Evolutionary conservation across 2,329 filamentous ascomycete species (phyloP).

Genomic region (Aspergillus ibericus): DNA sequence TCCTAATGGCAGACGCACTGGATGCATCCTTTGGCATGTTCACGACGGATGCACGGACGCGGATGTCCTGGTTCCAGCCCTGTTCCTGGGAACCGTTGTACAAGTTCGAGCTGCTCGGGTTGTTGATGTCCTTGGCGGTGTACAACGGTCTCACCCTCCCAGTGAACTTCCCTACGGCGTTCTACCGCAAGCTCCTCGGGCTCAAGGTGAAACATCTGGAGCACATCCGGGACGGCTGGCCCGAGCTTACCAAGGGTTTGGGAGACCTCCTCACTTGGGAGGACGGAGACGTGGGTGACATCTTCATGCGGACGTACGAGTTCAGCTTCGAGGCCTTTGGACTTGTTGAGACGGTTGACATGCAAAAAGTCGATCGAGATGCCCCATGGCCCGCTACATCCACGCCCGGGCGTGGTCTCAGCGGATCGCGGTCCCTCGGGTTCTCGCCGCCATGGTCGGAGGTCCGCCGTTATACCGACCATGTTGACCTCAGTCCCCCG

Average conservation of each 20-base stretch:
- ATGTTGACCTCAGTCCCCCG: conserved; percentile 19
- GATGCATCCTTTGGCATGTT: conserved; percentile 76
- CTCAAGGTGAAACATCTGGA: conserved; percentile 68
- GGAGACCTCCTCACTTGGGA: conserved; percentile 73
- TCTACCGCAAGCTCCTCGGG: conserved; percentile 78
- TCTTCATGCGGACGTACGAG: conserved; percentile 82
- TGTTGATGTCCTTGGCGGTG: conserved; percentile 84
- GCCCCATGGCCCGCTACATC: conserved; percentile 34
- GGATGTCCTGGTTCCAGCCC: conserved; percentile 85
- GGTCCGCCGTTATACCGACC: conserved; percentile 21
- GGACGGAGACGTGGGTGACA: conserved; percentile 75
- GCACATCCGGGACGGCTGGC: conserved; percentile 85
- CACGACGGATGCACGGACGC: conserved; percentile 70
- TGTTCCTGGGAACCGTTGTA: conserved; percentile 78
- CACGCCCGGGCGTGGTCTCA: conserved; percentile 11
- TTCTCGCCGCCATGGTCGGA: conserved; percentile 25
- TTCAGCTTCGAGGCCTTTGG: conserved; percentile 70
- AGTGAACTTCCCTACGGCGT: conserved; percentile 78
- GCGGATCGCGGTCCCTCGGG: neutral
- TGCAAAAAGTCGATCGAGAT: conserved; percentile 46
- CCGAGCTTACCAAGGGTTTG: conserved; percentile 73
- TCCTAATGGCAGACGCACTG: conserved; percentile 77
- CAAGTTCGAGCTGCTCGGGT: conserved; percentile 85
- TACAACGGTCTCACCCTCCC: conserved; percentile 93
- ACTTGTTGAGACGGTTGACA: conserved; percentile 54